A percentile compares a stretch with the other conserved stretches of the same genome.
Conservation (phyloP, 768 basidiomycete genomes). For the Amanita jacksonii region DNA sequence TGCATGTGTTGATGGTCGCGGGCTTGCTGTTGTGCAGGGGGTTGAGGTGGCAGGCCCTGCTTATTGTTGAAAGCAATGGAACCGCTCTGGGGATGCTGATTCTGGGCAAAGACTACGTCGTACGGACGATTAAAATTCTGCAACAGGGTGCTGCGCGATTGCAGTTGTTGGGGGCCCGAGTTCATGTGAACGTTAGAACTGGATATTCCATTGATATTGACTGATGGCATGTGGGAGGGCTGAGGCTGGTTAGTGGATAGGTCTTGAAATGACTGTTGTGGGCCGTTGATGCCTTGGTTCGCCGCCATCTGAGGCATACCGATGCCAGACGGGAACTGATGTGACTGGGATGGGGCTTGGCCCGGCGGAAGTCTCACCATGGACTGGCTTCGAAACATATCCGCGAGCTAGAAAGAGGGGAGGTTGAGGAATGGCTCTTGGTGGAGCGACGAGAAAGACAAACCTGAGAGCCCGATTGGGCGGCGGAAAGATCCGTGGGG, state of each 20-base stretch:
- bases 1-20: constrained; percentile 13
- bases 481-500: constrained; percentile 27
- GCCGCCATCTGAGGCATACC: constrained; percentile 30
- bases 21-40: constrained; percentile 8
- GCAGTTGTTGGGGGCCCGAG: neutral
- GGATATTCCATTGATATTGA: neutral
- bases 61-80: constrained; percentile 25
- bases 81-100: constrained; percentile 35
- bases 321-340: constrained; percentile 30
- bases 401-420: constrained; percentile 17
- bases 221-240: constrained; percentile 4
- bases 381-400: constrained; percentile 18
- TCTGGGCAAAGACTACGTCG: constrained; percentile 25
- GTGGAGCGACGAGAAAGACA: constrained; percentile 20
- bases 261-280: constrained; percentile 18
- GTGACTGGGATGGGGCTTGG: constrained; percentile 33
- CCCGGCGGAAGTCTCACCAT: constrained; percentile 15
- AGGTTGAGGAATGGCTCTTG: neutral
- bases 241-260: constrained; percentile 3
- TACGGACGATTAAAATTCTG: constrained; percentile 3
- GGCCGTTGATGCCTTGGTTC: constrained; percentile 19
- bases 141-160: neutral
- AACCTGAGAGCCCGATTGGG: constrained; percentile 38
- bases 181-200: neutral
- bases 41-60: neutral